Percentiles rank a stretch among this genome's conserved stretches.
These are phyloP conservation scores for Penicillium sp. DNA, from an alignment of 2,329 filamentous ascomycete genomes.

Conservation along the genomic window DNA sequence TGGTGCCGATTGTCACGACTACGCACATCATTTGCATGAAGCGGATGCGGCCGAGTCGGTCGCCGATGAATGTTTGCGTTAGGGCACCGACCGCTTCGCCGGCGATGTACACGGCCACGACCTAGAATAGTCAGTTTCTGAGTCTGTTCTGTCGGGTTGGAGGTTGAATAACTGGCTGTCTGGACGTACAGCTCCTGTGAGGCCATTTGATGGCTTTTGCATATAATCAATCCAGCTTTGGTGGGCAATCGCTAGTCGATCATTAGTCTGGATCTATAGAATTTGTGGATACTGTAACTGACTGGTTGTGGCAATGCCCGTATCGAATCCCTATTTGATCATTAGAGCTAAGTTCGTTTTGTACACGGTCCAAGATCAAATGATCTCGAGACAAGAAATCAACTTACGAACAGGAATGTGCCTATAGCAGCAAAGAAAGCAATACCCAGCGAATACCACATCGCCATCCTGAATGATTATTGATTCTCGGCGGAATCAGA, in stretches of 20 bases:
- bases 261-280: background rate
- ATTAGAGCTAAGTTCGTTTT: background rate
- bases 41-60: slow-evolving; percentile 46
- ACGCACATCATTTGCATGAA: slow-evolving; percentile 50
- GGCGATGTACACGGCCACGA: slow-evolving; percentile 52
- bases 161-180: background rate
- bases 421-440: slow-evolving; percentile 52
- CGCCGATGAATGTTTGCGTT: slow-evolving; percentile 47
- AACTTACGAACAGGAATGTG: slow-evolving; percentile 50
- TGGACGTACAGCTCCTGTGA: slow-evolving; percentile 46
- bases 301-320: slow-evolving; percentile 53
- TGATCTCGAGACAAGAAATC: background rate
- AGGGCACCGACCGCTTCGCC: slow-evolving; percentile 51
- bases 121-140: slow-evolving; percentile 23
- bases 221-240: slow-evolving; percentile 54
- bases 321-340: slow-evolving; percentile 47
- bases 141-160: background rate
- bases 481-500: slow-evolving; percentile 1
- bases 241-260: slow-evolving; percentile 47
- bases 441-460: slow-evolving; percentile 44
- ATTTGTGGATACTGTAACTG: slow-evolving; percentile 15
- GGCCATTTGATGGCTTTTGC: slow-evolving; percentile 45
- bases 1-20: slow-evolving; percentile 47
- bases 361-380: background rate
- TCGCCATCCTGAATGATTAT: slow-evolving; percentile 26